phyloP scores from a whole-genome alignment of 805 yeast species.

The Nematodospora valgi region DNA sequence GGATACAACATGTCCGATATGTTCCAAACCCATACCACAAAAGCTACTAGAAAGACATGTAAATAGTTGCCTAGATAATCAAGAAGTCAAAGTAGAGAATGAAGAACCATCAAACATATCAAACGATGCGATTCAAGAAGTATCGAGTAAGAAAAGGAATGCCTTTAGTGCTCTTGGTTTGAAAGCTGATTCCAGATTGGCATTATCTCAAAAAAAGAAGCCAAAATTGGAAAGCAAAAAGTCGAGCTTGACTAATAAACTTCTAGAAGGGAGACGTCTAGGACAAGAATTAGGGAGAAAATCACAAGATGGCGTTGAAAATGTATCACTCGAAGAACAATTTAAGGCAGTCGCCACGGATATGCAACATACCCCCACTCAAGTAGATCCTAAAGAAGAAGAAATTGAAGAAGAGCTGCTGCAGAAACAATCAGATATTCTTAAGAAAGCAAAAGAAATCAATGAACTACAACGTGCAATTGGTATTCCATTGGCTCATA shows the following conservation, averaged over 20 bases:
- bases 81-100: conserved; percentile 12
- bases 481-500: conserved; percentile 35
- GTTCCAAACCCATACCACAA: conserved; percentile 22
- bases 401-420: not conserved
- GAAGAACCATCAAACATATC: not conserved
- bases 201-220: conserved; percentile 14
- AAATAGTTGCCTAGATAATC: conserved; percentile 36
- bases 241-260: conserved; percentile 31
- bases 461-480: conserved; percentile 17
- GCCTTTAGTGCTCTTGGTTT: conserved; percentile 35
- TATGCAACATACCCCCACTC: not conserved
- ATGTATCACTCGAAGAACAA: conserved; percentile 6
- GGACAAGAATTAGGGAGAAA: conserved; percentile 14
- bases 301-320: conserved; percentile 7
- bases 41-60: conserved; percentile 36
- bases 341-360: not conserved
- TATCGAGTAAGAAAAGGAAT: conserved; percentile 12
- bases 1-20: conserved; percentile 32
- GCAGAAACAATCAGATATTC: conserved; percentile 4
- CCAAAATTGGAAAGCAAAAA: conserved; percentile 17
- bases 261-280: conserved; percentile 32
- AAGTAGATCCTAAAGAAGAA: conserved; percentile 1
- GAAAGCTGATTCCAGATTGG: conserved; percentile 19
- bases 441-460: conserved; percentile 10
- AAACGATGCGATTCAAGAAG: not conserved